Conservation (phyloP, 1,284 basidiomycete genomes). For the Testicularia cyperi region DNA sequence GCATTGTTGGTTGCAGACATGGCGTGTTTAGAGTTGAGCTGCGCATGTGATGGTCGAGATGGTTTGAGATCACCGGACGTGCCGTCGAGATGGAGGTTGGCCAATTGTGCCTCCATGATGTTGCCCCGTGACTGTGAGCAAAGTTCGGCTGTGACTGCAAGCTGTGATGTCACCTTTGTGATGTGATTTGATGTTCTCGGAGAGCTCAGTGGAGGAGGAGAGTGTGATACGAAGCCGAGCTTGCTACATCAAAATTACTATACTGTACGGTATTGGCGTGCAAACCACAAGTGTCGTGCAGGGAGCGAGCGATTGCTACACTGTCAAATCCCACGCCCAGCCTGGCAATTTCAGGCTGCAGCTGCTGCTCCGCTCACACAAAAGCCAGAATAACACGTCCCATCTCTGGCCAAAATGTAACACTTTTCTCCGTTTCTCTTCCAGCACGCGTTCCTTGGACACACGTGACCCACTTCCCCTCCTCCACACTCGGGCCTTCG, state of each 20-base stretch:
- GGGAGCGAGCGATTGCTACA: background rate
- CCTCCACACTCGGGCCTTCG: slow-evolving; percentile 16
- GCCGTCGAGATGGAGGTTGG: slow-evolving; percentile 29
- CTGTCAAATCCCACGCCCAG: too few species aligned
- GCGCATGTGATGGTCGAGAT: slow-evolving; percentile 11
- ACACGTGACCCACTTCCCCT: too few species aligned
- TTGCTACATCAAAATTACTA: too few species aligned
- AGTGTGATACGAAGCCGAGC: background rate
- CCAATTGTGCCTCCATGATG: slow-evolving; percentile 28
- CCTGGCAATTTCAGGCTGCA: slow-evolving; percentile 1
- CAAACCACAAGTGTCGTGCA: too few species aligned
- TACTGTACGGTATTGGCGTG: too few species aligned
- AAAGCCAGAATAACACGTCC: slow-evolving; percentile 22
- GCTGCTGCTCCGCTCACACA: too few species aligned
- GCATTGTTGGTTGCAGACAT: slow-evolving; percentile 9
- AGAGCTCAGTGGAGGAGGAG: too few species aligned
- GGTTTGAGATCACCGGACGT: slow-evolving; percentile 16
- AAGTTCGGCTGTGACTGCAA: too few species aligned
- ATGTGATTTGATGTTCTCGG: too few species aligned
- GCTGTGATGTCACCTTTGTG: too few species aligned
- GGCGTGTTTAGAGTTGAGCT: slow-evolving; percentile 2
- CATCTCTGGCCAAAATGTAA: slow-evolving; percentile 3
- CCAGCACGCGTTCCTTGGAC: background rate
- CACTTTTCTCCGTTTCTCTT: background rate
- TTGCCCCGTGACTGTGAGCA: background rate